These are phyloP conservation scores for Aspergillus biplanus DNA, from an alignment of 495 filamentous ascomycete species.

Conservation along the genomic window DNA sequence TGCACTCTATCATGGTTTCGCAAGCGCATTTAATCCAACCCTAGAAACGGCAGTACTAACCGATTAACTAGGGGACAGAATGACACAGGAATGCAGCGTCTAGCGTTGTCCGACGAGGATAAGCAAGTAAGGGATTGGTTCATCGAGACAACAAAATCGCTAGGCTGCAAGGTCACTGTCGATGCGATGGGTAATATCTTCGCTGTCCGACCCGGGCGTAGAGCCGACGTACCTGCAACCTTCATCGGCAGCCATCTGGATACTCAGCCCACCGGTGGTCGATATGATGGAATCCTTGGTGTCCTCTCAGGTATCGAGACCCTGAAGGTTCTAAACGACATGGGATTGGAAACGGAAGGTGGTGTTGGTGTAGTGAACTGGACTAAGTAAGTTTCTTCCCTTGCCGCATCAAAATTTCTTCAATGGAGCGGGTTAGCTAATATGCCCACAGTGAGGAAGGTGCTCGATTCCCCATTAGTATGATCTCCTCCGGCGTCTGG, in stretches of 20 bases:
- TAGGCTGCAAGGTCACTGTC: constrained; percentile 65
- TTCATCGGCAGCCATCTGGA: constrained; percentile 77
- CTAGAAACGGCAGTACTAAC: constrained; percentile 7
- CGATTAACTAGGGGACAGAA: constrained; percentile 47
- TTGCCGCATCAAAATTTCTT: background rate
- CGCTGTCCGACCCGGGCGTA: constrained; percentile 65
- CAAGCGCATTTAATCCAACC: background rate
- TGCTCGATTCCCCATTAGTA: constrained; percentile 77
- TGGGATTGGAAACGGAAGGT: constrained; percentile 69
- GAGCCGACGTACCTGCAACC: constrained; percentile 59
- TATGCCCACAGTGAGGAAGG: constrained; percentile 64
- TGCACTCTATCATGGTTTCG: background rate
- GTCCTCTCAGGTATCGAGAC: constrained; percentile 73
- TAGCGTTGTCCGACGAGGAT: constrained; percentile 71
- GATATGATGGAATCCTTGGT: constrained; percentile 77
- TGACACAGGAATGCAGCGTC: constrained; percentile 68
- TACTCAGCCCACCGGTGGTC: constrained; percentile 75
- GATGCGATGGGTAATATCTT: constrained; percentile 80
- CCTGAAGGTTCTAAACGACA: constrained; percentile 68
- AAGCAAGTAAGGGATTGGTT: constrained; percentile 78
- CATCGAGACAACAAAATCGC: constrained; percentile 60
- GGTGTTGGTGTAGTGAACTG: constrained; percentile 77
- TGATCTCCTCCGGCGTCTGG: constrained; percentile 80
- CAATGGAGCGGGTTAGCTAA: constrained; percentile 17
- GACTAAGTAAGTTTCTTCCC: constrained; percentile 63